Evolutionary conservation across 768 basidiomycete genomes (phyloP), one percentile per base, ranked within the genome.

Genomic region (Termitomyces sp.): DNA sequence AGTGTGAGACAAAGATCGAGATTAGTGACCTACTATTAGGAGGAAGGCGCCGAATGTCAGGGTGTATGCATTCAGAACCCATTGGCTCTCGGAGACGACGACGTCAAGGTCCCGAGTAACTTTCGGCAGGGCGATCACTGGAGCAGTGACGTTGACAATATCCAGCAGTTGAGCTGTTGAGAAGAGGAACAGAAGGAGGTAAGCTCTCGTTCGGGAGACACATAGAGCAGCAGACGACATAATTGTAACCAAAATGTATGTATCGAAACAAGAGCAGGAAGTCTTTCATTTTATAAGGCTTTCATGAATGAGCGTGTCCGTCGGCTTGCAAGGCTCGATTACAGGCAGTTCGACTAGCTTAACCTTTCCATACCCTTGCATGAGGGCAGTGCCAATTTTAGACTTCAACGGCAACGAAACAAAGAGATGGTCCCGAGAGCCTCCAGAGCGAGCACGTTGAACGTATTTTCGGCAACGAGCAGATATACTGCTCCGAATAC

Each of bases 111-210:
- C 51, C 6, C 4, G 2, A 40, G 64, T 53, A 22, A 76, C 57
- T 42, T 61, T 50, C n/a, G 74, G 72, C 34, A 76, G 59, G 8
- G 69, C 71, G 1, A 73, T 63, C 30, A 71, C 66, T 7, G 71
- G 65, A 22, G 70, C 66, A n/a, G 72, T 65, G 51, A 70, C 72
- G 55, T 72, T 73, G 60, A 77, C 71, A 10, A 68, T 58, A n/a
- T 78, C 77, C 56, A 76, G 56, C 48, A 73, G 68, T 48, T 73
- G 71, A 7, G 72, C 68, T 17, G 65, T 63, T 34, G 71, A 75
- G 44, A 77, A 70, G 14, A 71, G 48, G 7, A 57, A 43, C 6
- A 77, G 55, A 19, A 61, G 55, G 10, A 24, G 10, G 19, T 49
- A 49, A 3, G 35, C 48, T 8, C 35, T 38, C 11, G 17, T n/a